Percentiles rank a stretch among this genome's conserved stretches.
These are phyloP conservation scores for Hypomontagnella monticulosa DNA, from an alignment of 495 filamentous ascomycete genomes.

Conservation along the genomic window DNA sequence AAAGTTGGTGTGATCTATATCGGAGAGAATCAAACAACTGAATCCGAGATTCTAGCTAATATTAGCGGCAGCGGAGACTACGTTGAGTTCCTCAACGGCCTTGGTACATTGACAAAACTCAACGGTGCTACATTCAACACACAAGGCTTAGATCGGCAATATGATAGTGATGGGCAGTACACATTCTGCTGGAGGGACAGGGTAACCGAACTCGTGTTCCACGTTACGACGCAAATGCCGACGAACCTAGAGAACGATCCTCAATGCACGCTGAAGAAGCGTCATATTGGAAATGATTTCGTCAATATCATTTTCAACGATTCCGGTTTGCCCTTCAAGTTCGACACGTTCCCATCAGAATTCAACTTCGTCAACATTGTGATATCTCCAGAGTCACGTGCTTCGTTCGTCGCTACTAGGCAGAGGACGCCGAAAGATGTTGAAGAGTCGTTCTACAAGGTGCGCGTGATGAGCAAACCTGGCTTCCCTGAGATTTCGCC, in stretches of 20 bases:
- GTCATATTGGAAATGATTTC: conserved; percentile 96
- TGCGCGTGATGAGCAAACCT: conserved; percentile 83
- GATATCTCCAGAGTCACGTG: conserved; percentile 83
- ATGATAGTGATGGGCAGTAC: conserved; percentile 82
- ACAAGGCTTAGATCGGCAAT: conserved; percentile 83
- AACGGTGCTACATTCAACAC: conserved; percentile 89
- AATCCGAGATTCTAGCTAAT: conserved; percentile 86
- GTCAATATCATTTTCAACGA: conserved; percentile 99
- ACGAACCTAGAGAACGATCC: conserved; percentile 80
- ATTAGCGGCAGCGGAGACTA: conserved; percentile 85
- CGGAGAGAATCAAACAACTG: conserved; percentile 80
- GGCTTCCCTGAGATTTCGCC: conserved; percentile 92
- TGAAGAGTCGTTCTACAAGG: conserved; percentile 74
- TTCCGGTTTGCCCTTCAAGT: conserved; percentile 84
- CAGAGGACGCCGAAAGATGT: conserved; percentile 47
- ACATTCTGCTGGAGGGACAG: conserved; percentile 93
- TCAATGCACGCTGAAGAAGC: conserved; percentile 83
- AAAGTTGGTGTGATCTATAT: conserved; percentile 96
- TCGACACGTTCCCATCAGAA: conserved; percentile 90
- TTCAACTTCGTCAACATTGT: conserved; percentile 98
- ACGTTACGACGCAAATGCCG: conserved; percentile 97
- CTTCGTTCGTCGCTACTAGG: conserved; percentile 66
- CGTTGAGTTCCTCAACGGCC: conserved; percentile 77
- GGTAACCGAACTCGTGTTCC: conserved; percentile 94
- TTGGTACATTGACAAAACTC: conserved; percentile 83